Evolutionary conservation across 345 rosid genomes (phyloP).

Genomic region (Psidium friedrichsthalianum): DNA sequence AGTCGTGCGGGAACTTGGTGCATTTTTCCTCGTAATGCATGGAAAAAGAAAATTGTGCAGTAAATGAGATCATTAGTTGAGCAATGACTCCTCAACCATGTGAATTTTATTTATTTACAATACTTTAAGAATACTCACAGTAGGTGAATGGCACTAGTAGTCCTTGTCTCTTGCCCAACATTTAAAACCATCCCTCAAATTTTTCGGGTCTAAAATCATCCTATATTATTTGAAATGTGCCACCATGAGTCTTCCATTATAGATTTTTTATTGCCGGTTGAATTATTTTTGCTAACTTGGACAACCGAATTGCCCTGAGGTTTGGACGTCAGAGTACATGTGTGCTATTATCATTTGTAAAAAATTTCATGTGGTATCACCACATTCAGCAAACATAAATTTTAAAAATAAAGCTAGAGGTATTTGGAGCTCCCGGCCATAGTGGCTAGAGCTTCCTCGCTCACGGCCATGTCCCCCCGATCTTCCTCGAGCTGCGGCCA

Average conservation of each 20-base stretch:
- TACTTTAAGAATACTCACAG: background rate
- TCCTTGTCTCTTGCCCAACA: background rate
- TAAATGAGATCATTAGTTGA: background rate
- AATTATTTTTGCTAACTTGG: background rate
- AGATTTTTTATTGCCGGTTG: background rate
- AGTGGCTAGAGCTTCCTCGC: background rate
- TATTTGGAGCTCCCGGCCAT: rapidly evolving
- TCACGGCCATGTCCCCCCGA: background rate
- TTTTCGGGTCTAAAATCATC: background rate
- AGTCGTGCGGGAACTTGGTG: background rate
- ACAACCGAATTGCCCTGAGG: background rate
- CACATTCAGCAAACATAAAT: background rate
- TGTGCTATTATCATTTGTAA: background rate
- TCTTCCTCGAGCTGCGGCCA: background rate
- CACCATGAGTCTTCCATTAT: no score
- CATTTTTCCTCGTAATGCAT: background rate
- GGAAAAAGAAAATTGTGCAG: no score
- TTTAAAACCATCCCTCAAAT: background rate
- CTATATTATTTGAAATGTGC: background rate
- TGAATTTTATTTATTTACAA: background rate
- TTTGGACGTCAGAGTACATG: rapidly evolving
- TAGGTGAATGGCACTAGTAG: background rate
- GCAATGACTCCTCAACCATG: background rate
- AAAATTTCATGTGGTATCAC: background rate
- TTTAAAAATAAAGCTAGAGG: background rate